Percentiles rank a stretch among this genome's conserved stretches.
phyloP scores from a whole-genome alignment of 495 filamentous ascomycete species.

The Pyrenula massariospora region DNA sequence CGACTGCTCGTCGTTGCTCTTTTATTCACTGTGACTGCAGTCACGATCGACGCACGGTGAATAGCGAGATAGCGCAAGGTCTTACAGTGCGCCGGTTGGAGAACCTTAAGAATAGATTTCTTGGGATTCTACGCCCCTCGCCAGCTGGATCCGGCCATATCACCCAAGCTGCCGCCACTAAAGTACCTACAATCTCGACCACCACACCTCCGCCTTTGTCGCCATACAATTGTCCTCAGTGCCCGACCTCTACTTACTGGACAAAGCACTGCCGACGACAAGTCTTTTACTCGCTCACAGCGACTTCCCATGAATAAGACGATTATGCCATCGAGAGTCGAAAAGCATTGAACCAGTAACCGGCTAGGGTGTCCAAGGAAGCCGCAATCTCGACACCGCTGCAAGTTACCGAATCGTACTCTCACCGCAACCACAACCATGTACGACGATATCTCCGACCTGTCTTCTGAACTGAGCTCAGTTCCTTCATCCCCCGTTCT shows the following conservation, averaged over 20 bases:
- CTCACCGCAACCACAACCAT: conserved; percentile 14
- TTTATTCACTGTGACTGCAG: too few species aligned
- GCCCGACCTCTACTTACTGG: too few species aligned
- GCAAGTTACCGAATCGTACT: background rate
- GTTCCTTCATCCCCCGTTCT: conserved; percentile 44
- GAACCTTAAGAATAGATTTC: too few species aligned
- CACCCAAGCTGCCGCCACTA: background rate
- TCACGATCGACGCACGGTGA: too few species aligned
- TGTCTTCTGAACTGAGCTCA: conserved; percentile 44
- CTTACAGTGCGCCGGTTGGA: too few species aligned
- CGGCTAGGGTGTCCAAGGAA: background rate
- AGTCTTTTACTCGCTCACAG: background rate
- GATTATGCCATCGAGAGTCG: background rate
- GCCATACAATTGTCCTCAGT: background rate
- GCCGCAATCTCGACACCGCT: background rate
- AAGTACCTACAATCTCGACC: background rate
- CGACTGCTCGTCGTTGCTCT: too few species aligned
- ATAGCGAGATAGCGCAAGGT: too few species aligned
- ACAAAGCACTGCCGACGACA: too few species aligned
- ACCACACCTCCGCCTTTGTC: background rate
- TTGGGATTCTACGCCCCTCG: too few species aligned
- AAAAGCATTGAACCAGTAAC: background rate
- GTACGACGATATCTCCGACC: conserved; percentile 30
- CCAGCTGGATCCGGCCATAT: too few species aligned
- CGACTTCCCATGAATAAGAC: background rate